A percentile compares a stretch with the other conserved stretches of the same genome.
Conservation (phyloP, 371 early-diverging fungal genomes). For the Dinochytrium kinnereticum region DNA sequence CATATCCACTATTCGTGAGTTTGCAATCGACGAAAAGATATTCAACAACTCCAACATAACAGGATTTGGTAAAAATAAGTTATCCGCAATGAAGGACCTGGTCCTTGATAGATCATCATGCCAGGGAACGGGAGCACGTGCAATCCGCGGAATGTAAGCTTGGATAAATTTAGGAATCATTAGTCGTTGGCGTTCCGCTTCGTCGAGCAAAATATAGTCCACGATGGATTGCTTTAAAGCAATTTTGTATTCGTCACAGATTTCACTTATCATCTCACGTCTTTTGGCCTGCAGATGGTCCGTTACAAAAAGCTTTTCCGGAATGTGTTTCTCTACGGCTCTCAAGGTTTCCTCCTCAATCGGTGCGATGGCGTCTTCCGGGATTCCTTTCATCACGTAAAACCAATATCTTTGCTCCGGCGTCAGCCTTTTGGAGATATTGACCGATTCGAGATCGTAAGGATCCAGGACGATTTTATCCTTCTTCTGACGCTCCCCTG, state of each 20-base stretch:
- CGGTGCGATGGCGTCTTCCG: slow-evolving; percentile 44
- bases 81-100: slow-evolving; percentile 42
- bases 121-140: slow-evolving; percentile 65
- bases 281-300: slow-evolving; percentile 37
- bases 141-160: slow-evolving; percentile 41
- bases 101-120: slow-evolving; percentile 41
- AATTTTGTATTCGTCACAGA: slow-evolving; percentile 40
- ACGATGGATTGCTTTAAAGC: slow-evolving; percentile 57
- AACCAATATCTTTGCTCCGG: slow-evolving; percentile 59
- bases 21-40: slow-evolving; percentile 44
- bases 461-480: slow-evolving; percentile 50
- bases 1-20: slow-evolving; percentile 51
- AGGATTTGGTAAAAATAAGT: slow-evolving; percentile 57
- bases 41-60: slow-evolving; percentile 51
- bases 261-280: slow-evolving; percentile 41
- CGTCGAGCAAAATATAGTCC: slow-evolving; percentile 61
- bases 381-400: slow-evolving; percentile 53
- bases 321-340: slow-evolving; percentile 34
- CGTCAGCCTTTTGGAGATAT: slow-evolving; percentile 51
- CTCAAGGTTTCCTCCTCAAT: slow-evolving; percentile 36
- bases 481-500: slow-evolving; percentile 14
- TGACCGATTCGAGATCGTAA: slow-evolving; percentile 50
- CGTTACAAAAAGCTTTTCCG: slow-evolving; percentile 26
- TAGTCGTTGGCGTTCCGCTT: slow-evolving; percentile 49
- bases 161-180: slow-evolving; percentile 46